Percentiles rank a stretch among this genome's conserved stretches.
phyloP scores from a whole-genome alignment of 306 rosid genomes.

The Quercus ilex region DNA sequence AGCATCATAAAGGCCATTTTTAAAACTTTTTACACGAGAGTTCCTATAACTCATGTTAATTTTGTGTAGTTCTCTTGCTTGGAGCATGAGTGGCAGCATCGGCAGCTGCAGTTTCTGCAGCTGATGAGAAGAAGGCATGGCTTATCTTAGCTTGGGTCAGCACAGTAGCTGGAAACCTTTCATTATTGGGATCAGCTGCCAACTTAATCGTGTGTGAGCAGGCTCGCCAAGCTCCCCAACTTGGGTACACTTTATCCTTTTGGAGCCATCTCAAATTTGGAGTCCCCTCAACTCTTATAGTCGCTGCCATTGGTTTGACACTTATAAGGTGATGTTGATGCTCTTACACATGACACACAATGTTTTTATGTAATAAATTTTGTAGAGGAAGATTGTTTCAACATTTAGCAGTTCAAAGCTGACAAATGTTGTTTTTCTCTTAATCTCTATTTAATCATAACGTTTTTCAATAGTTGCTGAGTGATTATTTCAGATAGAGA shows the following conservation, averaged over 20 bases:
- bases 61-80: conserved; percentile 63
- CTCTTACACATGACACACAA: background rate
- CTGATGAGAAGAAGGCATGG: conserved; percentile 76
- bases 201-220: conserved; percentile 92
- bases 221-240: conserved; percentile 65
- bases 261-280: conserved; percentile 92
- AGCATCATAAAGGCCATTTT: too few relatives aligned
- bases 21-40: too few relatives aligned
- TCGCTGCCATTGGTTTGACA: conserved; percentile 74
- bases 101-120: conserved; percentile 18
- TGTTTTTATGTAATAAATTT: background rate
- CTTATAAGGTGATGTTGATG: conserved; percentile 51
- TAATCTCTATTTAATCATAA: too few relatives aligned
- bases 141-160: conserved; percentile 87
- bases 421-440: background rate
- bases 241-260: conserved; percentile 64
- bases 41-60: background rate
- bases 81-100: conserved; percentile 82
- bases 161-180: conserved; percentile 79
- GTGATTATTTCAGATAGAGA: too few relatives aligned
- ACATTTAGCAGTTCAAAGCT: background rate
- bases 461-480: too few relatives aligned
- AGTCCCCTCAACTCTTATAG: conserved; percentile 71
- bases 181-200: conserved; percentile 83
- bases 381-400: background rate